A percentile compares a stretch with the other conserved stretches of the same genome.
phyloP scores from a whole-genome alignment of 176 grass and related monocot species.

The Phoenix roebelenii region DNA sequence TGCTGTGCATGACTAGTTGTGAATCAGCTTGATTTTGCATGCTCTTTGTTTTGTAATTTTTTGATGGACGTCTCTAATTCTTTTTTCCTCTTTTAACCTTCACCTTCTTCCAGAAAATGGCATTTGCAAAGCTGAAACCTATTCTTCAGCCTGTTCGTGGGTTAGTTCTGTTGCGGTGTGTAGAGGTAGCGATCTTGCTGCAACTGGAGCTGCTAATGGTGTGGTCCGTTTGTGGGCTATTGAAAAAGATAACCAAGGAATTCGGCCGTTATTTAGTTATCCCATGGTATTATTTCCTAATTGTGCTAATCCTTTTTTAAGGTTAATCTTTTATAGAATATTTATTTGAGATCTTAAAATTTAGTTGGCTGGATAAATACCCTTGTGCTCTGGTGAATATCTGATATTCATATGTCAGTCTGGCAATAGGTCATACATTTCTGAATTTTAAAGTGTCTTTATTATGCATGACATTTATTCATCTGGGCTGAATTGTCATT shows the following conservation, averaged over 20 bases:
- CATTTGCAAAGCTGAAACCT: constrained; percentile 20
- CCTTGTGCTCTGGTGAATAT: not conserved
- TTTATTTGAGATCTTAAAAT: no score
- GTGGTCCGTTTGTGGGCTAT: constrained; percentile 60
- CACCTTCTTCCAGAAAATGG: constrained; percentile 41
- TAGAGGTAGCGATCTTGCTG: constrained; percentile 77
- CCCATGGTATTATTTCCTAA: constrained; percentile 31
- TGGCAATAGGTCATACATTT: no score
- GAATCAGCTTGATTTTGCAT: no score
- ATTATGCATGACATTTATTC: no score
- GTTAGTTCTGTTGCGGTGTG: constrained; percentile 60
- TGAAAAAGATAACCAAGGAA: constrained; percentile 58
- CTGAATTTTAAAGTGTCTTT: no score
- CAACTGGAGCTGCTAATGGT: constrained; percentile 77
- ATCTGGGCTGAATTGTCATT: no score
- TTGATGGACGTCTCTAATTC: not conserved
- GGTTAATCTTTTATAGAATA: no score
- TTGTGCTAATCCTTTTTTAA: not conserved
- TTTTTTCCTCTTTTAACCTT: not conserved
- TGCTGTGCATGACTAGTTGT: no score
- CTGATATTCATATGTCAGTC: no score
- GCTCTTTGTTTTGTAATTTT: no score
- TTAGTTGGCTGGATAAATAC: not conserved
- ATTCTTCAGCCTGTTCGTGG: constrained; percentile 57
- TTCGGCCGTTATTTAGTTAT: constrained; percentile 42